Conservation (phyloP, 345 rosid genomes). For the Ricinus communis region DNA sequence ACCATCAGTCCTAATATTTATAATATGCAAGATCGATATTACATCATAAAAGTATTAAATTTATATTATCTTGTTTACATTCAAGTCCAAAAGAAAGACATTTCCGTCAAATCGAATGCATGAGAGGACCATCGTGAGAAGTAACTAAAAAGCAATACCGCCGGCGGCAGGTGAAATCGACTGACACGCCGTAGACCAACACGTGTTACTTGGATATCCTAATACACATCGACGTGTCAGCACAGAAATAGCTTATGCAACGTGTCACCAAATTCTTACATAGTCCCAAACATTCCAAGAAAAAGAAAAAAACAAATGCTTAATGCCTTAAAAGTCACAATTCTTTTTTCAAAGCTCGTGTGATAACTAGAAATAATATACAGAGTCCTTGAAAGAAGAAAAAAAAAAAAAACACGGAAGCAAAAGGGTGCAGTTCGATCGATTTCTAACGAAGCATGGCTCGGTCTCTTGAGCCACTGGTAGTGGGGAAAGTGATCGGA, state of each 20-base stretch:
- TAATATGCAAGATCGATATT: no score
- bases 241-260: neutral
- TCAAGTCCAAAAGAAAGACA: no score
- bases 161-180: neutral
- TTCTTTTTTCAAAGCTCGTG: neutral
- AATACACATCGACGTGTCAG: conserved; percentile 12
- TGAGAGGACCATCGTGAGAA: neutral
- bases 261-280: conserved; percentile 10
- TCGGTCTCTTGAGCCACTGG: conserved; percentile 29
- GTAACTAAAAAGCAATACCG: neutral
- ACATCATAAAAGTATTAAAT: no score
- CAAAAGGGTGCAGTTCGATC: neutral
- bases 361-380: neutral
- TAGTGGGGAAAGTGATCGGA: conserved; percentile 38
- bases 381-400: no score
- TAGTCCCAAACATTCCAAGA: neutral
- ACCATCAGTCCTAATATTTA: no score
- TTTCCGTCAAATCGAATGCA: neutral
- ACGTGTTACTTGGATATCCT: conserved; percentile 13
- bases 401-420: no score
- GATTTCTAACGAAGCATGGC: conserved; percentile 6
- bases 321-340: no score
- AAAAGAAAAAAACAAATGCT: no score
- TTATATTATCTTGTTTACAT: no score
- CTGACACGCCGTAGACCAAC: neutral